Evolutionary conservation across 306 rosid species (phyloP).

Genomic region (Cicer arietinum): DNA sequence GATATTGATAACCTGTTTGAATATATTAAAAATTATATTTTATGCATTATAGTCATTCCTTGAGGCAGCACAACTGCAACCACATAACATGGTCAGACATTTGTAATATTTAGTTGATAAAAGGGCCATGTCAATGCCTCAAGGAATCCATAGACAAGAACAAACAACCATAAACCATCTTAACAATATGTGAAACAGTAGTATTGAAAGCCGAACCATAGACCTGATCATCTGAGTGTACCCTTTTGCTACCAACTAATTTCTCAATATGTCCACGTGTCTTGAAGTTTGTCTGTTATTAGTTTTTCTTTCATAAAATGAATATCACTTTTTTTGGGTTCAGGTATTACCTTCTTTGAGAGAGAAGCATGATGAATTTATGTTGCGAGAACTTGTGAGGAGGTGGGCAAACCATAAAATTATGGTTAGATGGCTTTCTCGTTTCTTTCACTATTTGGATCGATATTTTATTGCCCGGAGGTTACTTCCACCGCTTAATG

Average conservation of each 20-base stretch:
- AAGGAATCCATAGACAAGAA: background rate
- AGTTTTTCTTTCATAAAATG: constrained; percentile 10
- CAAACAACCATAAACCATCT: background rate
- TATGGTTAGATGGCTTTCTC: constrained; percentile 78
- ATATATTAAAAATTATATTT: constrained; percentile 2
- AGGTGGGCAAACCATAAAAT: constrained; percentile 82
- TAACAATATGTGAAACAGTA: background rate
- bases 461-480: constrained; percentile 77
- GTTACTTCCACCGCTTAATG: constrained; percentile 73
- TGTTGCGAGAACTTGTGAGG: constrained; percentile 78
- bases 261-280: background rate
- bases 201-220: background rate
- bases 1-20: background rate
- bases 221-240: background rate
- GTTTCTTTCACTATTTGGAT: constrained; percentile 70
- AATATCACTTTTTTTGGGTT: constrained; percentile 11
- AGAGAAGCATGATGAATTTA: constrained; percentile 82
- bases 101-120: background rate
- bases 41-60: constrained; percentile 8
- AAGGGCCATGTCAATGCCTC: background rate
- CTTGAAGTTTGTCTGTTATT: constrained; percentile 11
- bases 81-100: constrained; percentile 14
- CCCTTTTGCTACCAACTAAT: background rate
- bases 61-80: constrained; percentile 16
- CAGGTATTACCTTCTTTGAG: constrained; percentile 81